A percentile compares a stretch with the other conserved stretches of the same genome.
Conservation (phyloP, 352 stramenopile species). For the Phytopythium litorale region DNA sequence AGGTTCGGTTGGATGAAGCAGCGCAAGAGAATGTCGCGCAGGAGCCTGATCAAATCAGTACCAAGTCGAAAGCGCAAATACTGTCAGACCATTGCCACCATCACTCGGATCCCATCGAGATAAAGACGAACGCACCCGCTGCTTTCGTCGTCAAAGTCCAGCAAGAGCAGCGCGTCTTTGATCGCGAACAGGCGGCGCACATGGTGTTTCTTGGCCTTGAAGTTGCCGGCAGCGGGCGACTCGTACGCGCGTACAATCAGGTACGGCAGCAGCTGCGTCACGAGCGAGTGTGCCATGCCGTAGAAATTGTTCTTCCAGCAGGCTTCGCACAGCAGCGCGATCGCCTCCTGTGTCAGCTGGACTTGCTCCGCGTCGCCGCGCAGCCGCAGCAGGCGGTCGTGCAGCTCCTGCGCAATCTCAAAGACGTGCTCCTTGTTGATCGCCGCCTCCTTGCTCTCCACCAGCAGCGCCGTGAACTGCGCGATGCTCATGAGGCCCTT, state of each 20-base stretch:
- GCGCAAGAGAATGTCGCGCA: constrained; percentile 82
- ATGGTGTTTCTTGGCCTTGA: constrained; percentile 64
- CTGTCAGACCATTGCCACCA: not conserved
- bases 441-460: constrained; percentile 48
- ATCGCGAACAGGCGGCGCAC: constrained; percentile 74
- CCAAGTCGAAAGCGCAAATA: not conserved
- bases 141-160: constrained; percentile 84
- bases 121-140: constrained; percentile 32
- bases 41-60: constrained; percentile 16
- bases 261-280: constrained; percentile 82
- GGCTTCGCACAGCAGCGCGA: constrained; percentile 66
- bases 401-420: constrained; percentile 53
- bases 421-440: constrained; percentile 58
- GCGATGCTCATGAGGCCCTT: constrained; percentile 39
- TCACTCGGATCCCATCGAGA: not conserved
- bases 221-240: constrained; percentile 36
- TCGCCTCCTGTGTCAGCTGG: constrained; percentile 55
- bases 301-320: constrained; percentile 71
- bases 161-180: constrained; percentile 67
- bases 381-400: constrained; percentile 60
- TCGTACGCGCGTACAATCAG: constrained; percentile 82
- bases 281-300: constrained; percentile 53
- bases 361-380: constrained; percentile 37
- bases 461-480: constrained; percentile 52
- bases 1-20: constrained; percentile 86